Base-by-base conservation (phyloP, 768 basidiomycete species). In the Leucocoprinus sp. region DNA sequence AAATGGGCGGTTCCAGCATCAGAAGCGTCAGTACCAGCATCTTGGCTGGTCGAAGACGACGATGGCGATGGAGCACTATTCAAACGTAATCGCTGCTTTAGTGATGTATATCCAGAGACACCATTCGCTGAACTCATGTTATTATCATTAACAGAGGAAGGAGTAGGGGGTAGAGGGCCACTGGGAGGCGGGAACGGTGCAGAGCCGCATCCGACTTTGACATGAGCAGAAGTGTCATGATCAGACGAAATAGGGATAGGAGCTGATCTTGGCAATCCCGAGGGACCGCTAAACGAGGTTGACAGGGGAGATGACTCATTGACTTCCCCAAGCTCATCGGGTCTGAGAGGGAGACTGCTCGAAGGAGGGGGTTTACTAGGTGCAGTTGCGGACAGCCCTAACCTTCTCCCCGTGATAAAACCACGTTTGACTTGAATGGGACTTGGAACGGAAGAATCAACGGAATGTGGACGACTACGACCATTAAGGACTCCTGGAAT, bases 71-170 rank as follows among this genome's bases (percentile, higher is more conserved):
- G 81, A 3, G 80, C 70, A 55, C 82, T 85, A 41, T 79, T 71
- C 40, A 82, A 78, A 41, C 85, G 79, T 43, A 85, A 55, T 26
- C 85, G 81, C 50, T 76, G 76, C 53, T 72, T 77, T 53, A 86
- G 54, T 8, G 79, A 76, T 2, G 70, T 52, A 36, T 66, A 61
- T 5, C 68, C 64, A 22, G 64, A 54, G 48, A 50, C 29, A 29
- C 55, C 12, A 49, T 50, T 38, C 15, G 39, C 17, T 49, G 44
- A 11, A 36, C 37, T 31, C 19, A n/a, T 5, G 56, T 53, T 8
- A 52, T 48, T 40, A 49, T 51, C 6, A 51, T 56, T 23, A 49
- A 55, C 14, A 15, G 14, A 15, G 17, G 39, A 11, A 26, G 69
- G 65, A 1, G 66, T 60, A 17, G 70, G 66, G 5, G 75, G 73